phyloP scores from a whole-genome alignment of 768 basidiomycete genomes.

The Pulveroboletus sp. region DNA sequence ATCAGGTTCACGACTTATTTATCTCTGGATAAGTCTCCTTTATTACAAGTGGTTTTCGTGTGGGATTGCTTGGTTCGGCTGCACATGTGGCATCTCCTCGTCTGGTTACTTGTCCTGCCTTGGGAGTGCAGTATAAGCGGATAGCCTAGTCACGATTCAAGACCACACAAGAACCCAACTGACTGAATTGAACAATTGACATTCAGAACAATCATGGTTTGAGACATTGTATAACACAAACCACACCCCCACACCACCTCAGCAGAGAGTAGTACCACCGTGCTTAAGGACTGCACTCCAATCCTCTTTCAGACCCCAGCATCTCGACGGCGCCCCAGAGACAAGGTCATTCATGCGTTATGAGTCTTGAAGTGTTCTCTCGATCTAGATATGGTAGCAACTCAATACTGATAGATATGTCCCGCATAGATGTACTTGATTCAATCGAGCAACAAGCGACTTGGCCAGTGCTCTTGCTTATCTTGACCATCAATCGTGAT shows the following conservation, averaged over 20 bases:
- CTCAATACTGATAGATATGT: neutral
- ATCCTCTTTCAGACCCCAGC: no score
- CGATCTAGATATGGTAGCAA: conserved; percentile 37
- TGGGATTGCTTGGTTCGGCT: neutral
- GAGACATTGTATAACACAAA: neutral
- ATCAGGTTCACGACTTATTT: neutral
- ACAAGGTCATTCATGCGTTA: conserved; percentile 48
- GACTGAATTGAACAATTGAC: neutral
- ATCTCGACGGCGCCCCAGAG: no score
- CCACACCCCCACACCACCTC: neutral
- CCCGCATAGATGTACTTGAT: neutral
- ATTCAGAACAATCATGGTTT: neutral
- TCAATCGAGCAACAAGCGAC: no score
- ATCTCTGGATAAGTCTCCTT: neutral
- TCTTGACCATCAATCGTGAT: no score
- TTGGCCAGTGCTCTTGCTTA: no score
- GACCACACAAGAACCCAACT: neutral
- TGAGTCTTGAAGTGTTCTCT: conserved; percentile 86
- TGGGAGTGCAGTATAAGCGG: neutral
- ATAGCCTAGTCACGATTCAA: neutral
- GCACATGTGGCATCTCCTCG: neutral
- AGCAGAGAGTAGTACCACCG: no score
- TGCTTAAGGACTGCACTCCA: no score
- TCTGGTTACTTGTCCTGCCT: neutral
- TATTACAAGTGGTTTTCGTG: neutral